Percentiles rank a stretch among this genome's conserved stretches.
Evolutionary conservation across 352 stramenopile genomes (phyloP).

Genomic region (Pythium phragmitis): DNA sequence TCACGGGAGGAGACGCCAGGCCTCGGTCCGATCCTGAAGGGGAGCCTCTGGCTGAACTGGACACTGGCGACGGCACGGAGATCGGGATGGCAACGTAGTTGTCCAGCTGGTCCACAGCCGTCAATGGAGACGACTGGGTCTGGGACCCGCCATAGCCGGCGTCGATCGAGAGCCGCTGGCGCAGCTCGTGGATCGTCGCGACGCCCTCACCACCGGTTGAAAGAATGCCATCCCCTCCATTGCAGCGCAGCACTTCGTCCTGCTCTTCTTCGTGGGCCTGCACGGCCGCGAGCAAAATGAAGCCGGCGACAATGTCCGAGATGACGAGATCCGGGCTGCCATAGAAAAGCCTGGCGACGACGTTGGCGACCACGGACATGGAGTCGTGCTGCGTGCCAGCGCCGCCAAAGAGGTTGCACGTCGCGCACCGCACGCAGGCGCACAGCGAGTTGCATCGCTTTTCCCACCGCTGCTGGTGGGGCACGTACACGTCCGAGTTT

Average conservation of each 20-base stretch:
- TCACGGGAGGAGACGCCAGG: slow-evolving; percentile 25
- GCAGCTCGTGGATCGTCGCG: slow-evolving; percentile 52
- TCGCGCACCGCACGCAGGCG: slow-evolving; percentile 79
- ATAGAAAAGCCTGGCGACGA: slow-evolving; percentile 85
- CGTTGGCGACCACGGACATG: slow-evolving; percentile 86
- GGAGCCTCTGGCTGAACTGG: background rate
- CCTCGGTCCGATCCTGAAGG: background rate
- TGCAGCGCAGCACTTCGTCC: slow-evolving; percentile 17
- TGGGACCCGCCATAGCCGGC: slow-evolving; percentile 20
- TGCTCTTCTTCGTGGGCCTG: slow-evolving; percentile 72
- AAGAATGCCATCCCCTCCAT: background rate
- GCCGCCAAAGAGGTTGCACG: slow-evolving; percentile 85
- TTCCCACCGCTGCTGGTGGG: slow-evolving; percentile 74
- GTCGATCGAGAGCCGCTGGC: slow-evolving; percentile 36
- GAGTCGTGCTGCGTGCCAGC: slow-evolving; percentile 82
- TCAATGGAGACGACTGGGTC: background rate
- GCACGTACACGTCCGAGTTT: slow-evolving; percentile 82
- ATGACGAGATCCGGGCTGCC: slow-evolving; percentile 86
- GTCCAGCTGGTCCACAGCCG: background rate
- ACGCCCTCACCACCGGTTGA: slow-evolving; percentile 22
- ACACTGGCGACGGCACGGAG: slow-evolving; percentile 37
- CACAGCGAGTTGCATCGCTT: slow-evolving; percentile 75
- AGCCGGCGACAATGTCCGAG: slow-evolving; percentile 85
- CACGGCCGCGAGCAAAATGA: slow-evolving; percentile 77
- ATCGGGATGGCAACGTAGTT: slow-evolving; percentile 59